A percentile compares a stretch with the other conserved stretches of the same genome.
Conservation (phyloP, 805 yeast genomes). For the Limtongia smithiae region DNA sequence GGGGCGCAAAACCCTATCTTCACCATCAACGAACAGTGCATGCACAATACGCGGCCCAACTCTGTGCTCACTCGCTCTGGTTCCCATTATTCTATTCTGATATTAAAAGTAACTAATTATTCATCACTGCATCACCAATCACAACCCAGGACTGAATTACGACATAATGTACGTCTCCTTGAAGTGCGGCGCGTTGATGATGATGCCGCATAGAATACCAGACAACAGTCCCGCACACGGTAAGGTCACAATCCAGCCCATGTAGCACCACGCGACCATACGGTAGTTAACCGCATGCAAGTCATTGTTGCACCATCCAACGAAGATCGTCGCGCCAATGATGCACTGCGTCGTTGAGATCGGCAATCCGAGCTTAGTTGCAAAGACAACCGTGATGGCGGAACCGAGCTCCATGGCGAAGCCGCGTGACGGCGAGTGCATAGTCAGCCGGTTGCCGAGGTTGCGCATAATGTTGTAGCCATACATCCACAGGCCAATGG, state of each 20-base stretch:
- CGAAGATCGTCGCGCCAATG: conserved; percentile 72
- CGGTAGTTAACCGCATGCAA: conserved; percentile 68
- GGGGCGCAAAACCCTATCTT: no score
- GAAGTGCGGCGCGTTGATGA: conserved; percentile 58
- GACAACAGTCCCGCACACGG: conserved; percentile 72
- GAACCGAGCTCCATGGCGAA: conserved; percentile 75
- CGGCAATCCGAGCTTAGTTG: conserved; percentile 68
- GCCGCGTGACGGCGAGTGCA: conserved; percentile 77
- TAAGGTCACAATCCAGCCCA: conserved; percentile 69
- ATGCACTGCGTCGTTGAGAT: conserved; percentile 77
- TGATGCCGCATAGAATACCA: conserved; percentile 61
- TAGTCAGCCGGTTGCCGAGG: conserved; percentile 69
- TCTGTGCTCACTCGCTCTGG: no score
- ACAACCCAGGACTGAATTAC: no score
- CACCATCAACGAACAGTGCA: no score
- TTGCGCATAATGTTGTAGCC: conserved; percentile 69
- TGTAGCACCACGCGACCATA: conserved; percentile 66
- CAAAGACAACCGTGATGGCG: conserved; percentile 70
- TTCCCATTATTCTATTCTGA: no score
- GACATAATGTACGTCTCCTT: conserved; percentile 12
- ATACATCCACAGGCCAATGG: conserved; percentile 64
- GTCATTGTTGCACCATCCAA: conserved; percentile 68
- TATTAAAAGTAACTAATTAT: no score
- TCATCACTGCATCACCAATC: no score
- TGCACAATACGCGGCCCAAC: no score